Evolutionary conservation across 108 stramenopile species (phyloP), one percentile per base, ranked within the genome.

Genomic region (Craspedostauros australis): DNA sequence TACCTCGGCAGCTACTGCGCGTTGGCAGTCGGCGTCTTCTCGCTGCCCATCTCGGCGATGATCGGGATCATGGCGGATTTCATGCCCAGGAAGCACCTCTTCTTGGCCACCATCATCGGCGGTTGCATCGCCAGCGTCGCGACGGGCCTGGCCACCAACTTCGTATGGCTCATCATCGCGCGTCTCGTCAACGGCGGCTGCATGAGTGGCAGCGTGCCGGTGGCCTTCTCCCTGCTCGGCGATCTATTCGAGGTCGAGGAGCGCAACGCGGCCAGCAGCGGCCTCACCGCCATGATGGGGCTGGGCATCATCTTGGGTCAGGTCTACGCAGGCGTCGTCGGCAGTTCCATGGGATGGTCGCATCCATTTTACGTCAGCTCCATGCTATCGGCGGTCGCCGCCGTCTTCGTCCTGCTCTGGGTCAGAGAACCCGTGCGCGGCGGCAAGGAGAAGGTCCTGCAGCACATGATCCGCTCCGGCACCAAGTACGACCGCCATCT

Each of bases 231-330:
- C n/a, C 38, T 85, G 27, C 39, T 85, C 60, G 79, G 79, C 15
- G 83, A 85, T 56, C 63, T 77, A 49, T 85, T 85, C 70, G 59
- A 60, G 4, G 54, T 57, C 9, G 63, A 78, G 44, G 79, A 85
- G 43, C 70, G 83, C 32, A 85, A 85, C 54, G 79, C 79, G 4
- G 79, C 83, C 25, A 72, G 70, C 15, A 59, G 55, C 4, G 83
- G 79, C 19, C 62, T 85, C 47, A 85, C 83, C 7, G 76, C 79
- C 49, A 78, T 77, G 75, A 85, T 85, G 83, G 83, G 83, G 33
- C 30, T 77, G 14, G 83, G 83, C 5, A 80, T 85, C 14, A 48
- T 80, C 2, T 21, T 68, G 18, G 83, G 83, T 15, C 83, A 85
- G 60, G 72, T 85, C 16, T 80, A 73, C 65, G 83, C 83, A 8